Base-by-base conservation (phyloP, 192 early-diverging fungal genomes). In the Oehlia diaphana region DNA sequence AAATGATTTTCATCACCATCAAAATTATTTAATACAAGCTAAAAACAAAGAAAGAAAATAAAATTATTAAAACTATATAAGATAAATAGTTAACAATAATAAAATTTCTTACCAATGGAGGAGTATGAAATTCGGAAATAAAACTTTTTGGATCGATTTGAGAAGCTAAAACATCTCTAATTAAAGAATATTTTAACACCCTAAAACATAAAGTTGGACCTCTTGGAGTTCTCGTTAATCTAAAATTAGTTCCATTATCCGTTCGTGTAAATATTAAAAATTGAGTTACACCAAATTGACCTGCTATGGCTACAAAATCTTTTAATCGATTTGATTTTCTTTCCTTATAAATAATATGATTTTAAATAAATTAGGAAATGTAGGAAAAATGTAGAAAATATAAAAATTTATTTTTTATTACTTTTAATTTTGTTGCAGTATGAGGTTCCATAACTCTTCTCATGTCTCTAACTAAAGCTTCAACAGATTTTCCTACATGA, bases 121-220 rank as follows among this genome's bases (percentile, higher is more conserved):
- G 83, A 16, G 89, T 89, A 64, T 91, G 88, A 82, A 92, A 98
- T 79, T 95, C 94, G 2, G 87, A 76, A 33, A 92, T 92, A 35
- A 94, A 93, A 7, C 91, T 90, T 80, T 92, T 93, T 19, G 97
- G 95, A 23, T 87, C 80, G 76, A 88, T 89, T 83, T 96, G 95
- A 84, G 95, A 83, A 2, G 89, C 83, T 19, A 94, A 81, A 44
- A 96, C 94, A 85, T 99, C 98, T 69, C 91, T 91, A 14, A 92
- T 84, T 14, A 98, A 87, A 58, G 93, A 89, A 83, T 97, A 99
- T 10, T 91, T 88, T 63, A 84, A 82, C 26, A 98, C 91, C 31
- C 92, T 91, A 83, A 98, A 98, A 42, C 91, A 91, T 39, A 98
- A 88, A 8, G 97, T 99, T 5, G 98, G 98, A 0, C 98, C 98